Percentiles rank a stretch among this genome's conserved stretches.
These are phyloP conservation scores for Rutstroemia sp. DNA, from an alignment of 2,329 filamentous ascomycete genomes.

Conservation along the genomic window DNA sequence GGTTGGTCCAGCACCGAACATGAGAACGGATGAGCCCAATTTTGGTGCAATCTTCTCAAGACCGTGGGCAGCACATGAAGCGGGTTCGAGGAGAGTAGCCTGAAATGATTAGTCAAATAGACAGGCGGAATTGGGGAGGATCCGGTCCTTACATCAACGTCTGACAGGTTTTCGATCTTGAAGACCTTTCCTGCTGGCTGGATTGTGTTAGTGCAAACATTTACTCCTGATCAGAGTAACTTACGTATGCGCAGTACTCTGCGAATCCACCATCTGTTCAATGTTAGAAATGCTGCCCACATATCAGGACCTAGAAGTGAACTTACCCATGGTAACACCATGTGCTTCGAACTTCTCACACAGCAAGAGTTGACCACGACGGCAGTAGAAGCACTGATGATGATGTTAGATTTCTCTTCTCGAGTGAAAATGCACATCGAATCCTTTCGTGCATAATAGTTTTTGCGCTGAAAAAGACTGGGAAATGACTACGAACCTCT, in stretches of 20 bases:
- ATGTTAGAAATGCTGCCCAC: conserved; percentile 5
- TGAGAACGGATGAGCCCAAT: conserved; percentile 55
- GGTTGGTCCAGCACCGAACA: conserved; percentile 61
- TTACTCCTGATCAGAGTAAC: neutral
- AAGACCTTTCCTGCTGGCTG: conserved; percentile 47
- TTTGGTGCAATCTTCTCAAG: conserved; percentile 61
- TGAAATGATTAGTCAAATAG: neutral
- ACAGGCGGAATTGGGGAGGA: neutral
- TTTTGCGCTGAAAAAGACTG: too few relatives aligned
- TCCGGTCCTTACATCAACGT: conserved; percentile 41
- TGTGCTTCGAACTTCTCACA: conserved; percentile 48
- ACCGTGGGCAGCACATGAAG: conserved; percentile 64
- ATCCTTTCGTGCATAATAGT: too few relatives aligned
- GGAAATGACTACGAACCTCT: conserved; percentile 29
- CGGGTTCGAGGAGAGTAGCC: conserved; percentile 62
- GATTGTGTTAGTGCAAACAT: conserved; percentile 10
- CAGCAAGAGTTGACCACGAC: conserved; percentile 57
- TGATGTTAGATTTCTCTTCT: neutral
- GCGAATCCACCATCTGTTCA: conserved; percentile 57
- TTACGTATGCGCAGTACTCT: conserved; percentile 53
- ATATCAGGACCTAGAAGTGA: neutral
- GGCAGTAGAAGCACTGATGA: conserved; percentile 59
- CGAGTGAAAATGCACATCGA: neutral
- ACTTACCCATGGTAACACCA: conserved; percentile 43
- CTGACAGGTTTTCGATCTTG: conserved; percentile 56